Base-by-base conservation (phyloP, 2,329 filamentous ascomycete genomes). In the Talaromyces sp. region DNA sequence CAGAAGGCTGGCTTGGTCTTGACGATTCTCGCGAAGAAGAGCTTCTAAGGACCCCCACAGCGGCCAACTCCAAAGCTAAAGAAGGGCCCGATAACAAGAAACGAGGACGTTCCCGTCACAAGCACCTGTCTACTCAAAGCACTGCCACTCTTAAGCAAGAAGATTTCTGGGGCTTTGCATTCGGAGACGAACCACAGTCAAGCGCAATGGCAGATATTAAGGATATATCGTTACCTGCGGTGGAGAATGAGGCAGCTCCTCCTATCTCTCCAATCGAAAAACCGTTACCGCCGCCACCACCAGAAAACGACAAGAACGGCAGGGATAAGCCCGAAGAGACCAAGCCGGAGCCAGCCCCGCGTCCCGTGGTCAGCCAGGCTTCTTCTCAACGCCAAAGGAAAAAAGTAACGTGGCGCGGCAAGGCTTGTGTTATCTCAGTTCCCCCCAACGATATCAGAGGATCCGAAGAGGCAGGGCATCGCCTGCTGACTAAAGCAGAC, bases 351-450 rank as follows among this genome's bases (percentile, higher is more conserved):
- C 47, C 66, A 56, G 32, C 63, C 64, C 44, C 27, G 19, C 9
- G 42, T 47, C 19, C 54, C 5, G 19, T 62, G 58, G 54, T 64
- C 59, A 55, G 65, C 64, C 28, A 66, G 65, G 47, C 64, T 52
- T 69, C 64, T 52, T 69, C 72, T 53, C 69, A 72, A 25, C 71
- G 76, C 59, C 69, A 70, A n/a, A 90, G 84, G 76, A 92, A 90
- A 72, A 91, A 88, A 75, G 80, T 93, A 2, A 82, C 83, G 53
- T 92, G 89, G 88, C 88, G 84, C 69, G 88, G 88, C 61, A 92
- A 91, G 77, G 87, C 85, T 62, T 91, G 91, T 58, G 75, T 90
- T 68, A 86, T 93, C 51, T 78, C 87, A 28, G 76, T 93, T 22
- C 90, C 90, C 6, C 78, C 83, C 53, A 86, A 90, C 64, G 87